Base-by-base conservation (phyloP, 2,329 filamentous ascomycete genomes). In the Fusarium temperatum region DNA sequence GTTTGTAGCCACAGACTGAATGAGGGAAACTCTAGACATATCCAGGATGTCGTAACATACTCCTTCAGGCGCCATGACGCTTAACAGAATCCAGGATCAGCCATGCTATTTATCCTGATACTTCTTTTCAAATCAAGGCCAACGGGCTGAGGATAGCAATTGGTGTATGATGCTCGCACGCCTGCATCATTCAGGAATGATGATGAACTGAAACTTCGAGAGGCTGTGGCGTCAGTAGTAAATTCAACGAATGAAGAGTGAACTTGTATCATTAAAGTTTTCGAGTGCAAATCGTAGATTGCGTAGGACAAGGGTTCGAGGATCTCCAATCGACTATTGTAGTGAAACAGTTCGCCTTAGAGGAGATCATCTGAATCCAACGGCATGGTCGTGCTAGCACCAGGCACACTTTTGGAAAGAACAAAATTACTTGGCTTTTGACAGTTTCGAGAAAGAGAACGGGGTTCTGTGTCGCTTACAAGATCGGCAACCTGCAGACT, bases 401-500 rank as follows among this genome's bases (percentile, higher is more conserved):
- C 35, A 18, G 35, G 17, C 35, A 61, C 18, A 12, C 20, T n/a
- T 59, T 58, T 26, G 18, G 39, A 39, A 32, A 48, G 13, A 42
- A 30, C 30, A 61, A 26, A 50, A 26, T 74, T 50, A 39, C 60
- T 50, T 54, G 47, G 42, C 50, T 47, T 66, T 47, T 55, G 28
- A 50, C 38, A 66, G 51, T 42, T 67, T 55, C 45, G 30, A 44
- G 57, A 48, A 61, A 66, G 51, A 48, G 35, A 69, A 75, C 30
- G 39, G 36, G 39, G 59, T 58, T 57, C 63, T 54, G 50, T 38
- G 45, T 63, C 61, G 72, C 56, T 66, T 69, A 42, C 35, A 36
- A 59, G 73, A 75, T 75, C 73, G 58, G 59, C 70, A 72, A 63
- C 55, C 48, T 61, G 54, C 73, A 75, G 66, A 63, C 57, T 51